Evolutionary conservation across 2,329 filamentous ascomycete genomes (phyloP).

Genomic region (Aureobasidium sp.): DNA sequence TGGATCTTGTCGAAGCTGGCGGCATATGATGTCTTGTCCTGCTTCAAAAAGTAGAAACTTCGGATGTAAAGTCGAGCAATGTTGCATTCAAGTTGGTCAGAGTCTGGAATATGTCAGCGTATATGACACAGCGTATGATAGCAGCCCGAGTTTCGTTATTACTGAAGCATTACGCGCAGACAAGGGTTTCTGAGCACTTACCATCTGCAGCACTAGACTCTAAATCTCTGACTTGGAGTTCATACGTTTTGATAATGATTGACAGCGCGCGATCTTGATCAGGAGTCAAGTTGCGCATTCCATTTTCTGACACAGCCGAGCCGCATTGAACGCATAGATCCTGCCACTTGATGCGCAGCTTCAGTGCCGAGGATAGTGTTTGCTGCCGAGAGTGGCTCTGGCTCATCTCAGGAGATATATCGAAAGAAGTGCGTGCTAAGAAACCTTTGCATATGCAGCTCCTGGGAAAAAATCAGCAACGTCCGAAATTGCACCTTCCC

Average conservation of each 20-base stretch:
- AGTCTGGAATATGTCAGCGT: neutral
- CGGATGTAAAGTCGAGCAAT: neutral
- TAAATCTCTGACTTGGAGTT: neutral
- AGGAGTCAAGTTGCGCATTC: neutral
- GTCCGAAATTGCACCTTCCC: neutral
- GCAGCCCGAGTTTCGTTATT: no score
- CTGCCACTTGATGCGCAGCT: neutral
- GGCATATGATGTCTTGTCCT: neutral
- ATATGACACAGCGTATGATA: neutral
- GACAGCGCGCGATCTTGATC: neutral
- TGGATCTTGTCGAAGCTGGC: neutral
- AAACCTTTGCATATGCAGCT: conserved; percentile 3
- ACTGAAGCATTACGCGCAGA: neutral
- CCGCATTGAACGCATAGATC: neutral
- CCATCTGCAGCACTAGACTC: neutral
- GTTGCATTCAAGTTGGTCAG: neutral
- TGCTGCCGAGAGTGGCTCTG: neutral
- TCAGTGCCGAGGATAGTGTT: neutral
- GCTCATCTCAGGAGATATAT: conserved; percentile 2
- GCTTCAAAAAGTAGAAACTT: conserved; percentile 4
- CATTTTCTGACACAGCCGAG: conserved; percentile 1
- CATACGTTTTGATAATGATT: neutral
- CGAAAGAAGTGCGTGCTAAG: neutral
- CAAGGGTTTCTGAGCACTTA: neutral
- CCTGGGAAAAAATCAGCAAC: neutral